phyloP scores from a whole-genome alignment of 495 filamentous ascomycete species.

The Neurospora hispaniola region DNA sequence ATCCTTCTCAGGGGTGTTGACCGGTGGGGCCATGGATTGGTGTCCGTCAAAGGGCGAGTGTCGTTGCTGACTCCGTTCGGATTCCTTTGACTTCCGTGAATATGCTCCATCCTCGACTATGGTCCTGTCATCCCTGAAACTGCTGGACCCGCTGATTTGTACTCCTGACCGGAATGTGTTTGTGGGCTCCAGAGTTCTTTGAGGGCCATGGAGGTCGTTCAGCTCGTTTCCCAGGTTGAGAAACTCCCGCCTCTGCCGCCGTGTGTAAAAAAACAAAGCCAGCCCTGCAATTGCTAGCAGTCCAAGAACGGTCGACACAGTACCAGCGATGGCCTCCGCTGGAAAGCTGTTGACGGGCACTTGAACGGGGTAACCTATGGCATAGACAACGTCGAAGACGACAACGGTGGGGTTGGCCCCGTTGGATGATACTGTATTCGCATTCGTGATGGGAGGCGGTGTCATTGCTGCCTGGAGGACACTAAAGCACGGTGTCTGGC shows the following conservation, averaged over 20 bases:
- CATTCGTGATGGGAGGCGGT: not conserved
- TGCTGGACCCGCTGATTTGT: not conserved
- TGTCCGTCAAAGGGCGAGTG: not conserved
- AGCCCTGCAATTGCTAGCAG: conserved; percentile 2
- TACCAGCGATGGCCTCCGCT: conserved; percentile 10
- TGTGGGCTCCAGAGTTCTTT: not conserved
- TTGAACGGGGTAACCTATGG: conserved; percentile 8
- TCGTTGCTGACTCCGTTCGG: not conserved
- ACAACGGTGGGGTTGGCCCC: conserved; percentile 7
- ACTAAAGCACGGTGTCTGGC: conserved; percentile 14
- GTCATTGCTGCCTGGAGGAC: not conserved
- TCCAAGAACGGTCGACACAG: not conserved
- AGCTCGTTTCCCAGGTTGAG: conserved; percentile 1
- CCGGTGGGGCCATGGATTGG: not conserved
- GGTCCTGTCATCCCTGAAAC: not conserved
- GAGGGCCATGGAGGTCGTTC: conserved; percentile 1
- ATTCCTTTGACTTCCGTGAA: not conserved
- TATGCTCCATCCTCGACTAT: not conserved
- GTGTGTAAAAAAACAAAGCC: conserved; percentile 1
- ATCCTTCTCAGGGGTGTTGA: not conserved
- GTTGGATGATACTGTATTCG: not conserved
- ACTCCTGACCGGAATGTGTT: not conserved
- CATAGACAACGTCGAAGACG: conserved; percentile 7
- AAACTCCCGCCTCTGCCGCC: not conserved
- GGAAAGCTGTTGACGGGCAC: conserved; percentile 1